A percentile compares a stretch with the other conserved stretches of the same genome.
Evolutionary conservation across 2,329 filamentous ascomycete species (phyloP).

Genomic region (Blastomyces parvus): DNA sequence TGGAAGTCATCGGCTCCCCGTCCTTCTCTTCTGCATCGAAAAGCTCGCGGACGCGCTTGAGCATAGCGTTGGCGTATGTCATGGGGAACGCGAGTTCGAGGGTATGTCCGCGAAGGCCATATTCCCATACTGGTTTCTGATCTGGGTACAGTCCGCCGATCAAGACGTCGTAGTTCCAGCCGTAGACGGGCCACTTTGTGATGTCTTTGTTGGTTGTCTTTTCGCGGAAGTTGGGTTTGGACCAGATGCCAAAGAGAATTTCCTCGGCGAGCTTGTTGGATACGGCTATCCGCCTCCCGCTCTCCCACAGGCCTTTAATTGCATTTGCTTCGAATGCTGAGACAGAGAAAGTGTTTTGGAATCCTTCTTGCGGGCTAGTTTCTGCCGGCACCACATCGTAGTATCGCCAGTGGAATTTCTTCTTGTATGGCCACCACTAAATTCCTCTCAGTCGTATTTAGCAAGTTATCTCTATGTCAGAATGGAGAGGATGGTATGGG

Average conservation of each 20-base stretch:
- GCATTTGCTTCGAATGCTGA: conserved; percentile 36
- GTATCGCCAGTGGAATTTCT: conserved; percentile 46
- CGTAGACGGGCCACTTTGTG: conserved; percentile 42
- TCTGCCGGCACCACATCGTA: conserved; percentile 40
- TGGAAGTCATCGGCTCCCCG: conserved; percentile 41
- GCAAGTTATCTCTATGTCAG: not conserved
- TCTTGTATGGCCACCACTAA: conserved; percentile 45
- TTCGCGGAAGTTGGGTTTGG: conserved; percentile 45
- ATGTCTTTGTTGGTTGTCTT: conserved; percentile 41
- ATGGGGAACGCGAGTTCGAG: conserved; percentile 46
- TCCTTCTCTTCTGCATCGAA: conserved; percentile 41
- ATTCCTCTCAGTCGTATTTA: not conserved
- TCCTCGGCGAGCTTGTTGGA: conserved; percentile 44
- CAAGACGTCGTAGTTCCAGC: conserved; percentile 47
- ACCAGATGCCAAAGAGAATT: conserved; percentile 43
- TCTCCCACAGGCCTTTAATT: conserved; percentile 38
- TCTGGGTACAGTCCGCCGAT: conserved; percentile 44
- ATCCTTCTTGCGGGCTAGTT: conserved; percentile 38
- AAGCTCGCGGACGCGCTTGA: conserved; percentile 41
- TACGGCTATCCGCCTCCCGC: conserved; percentile 39
- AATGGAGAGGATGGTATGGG: not conserved
- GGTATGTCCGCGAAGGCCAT: conserved; percentile 40
- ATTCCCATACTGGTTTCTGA: conserved; percentile 44
- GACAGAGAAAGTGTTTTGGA: conserved; percentile 46
- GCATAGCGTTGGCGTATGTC: conserved; percentile 42